phyloP scores from a whole-genome alignment of 139 green algal genomes.

The Gonium pectorale region DNA sequence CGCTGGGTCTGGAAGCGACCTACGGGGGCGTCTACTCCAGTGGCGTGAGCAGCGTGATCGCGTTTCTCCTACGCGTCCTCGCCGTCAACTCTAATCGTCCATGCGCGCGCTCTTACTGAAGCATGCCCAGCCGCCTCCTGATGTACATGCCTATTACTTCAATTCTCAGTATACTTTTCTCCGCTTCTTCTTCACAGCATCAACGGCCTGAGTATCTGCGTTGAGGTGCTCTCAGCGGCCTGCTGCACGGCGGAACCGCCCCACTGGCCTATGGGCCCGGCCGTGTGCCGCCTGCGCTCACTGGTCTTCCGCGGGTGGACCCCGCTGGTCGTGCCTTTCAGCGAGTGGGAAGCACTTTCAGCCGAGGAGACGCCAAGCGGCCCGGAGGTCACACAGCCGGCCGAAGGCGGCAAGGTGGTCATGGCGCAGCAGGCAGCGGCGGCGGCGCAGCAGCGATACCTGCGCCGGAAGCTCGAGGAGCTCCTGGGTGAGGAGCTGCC shows the following conservation, averaged over 20 bases:
- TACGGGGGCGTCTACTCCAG: background rate
- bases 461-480: slow-evolving; percentile 30
- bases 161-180: too few species aligned
- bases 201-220: slow-evolving; percentile 31
- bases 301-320: slow-evolving; percentile 47
- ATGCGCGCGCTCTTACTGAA: background rate
- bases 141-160: background rate
- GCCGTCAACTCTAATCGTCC: too few species aligned
- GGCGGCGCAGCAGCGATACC: background rate
- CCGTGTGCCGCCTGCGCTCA: background rate
- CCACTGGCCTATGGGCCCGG: slow-evolving; percentile 11
- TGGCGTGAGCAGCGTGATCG: background rate
- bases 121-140: background rate
- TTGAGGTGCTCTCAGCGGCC: slow-evolving; percentile 31
- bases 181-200: background rate
- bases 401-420: background rate
- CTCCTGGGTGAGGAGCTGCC: slow-evolving; percentile 37
- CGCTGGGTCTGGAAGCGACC: background rate
- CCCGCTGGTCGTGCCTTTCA: slow-evolving; percentile 21
- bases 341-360: slow-evolving; percentile 30
- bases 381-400: background rate
- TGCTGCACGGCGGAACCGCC: slow-evolving; percentile 31
- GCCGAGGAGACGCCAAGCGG: background rate
- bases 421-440: background rate
- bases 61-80: background rate